These are phyloP conservation scores for Daldinia vernicosa DNA, from an alignment of 495 filamentous ascomycete genomes.

Conservation along the genomic window DNA sequence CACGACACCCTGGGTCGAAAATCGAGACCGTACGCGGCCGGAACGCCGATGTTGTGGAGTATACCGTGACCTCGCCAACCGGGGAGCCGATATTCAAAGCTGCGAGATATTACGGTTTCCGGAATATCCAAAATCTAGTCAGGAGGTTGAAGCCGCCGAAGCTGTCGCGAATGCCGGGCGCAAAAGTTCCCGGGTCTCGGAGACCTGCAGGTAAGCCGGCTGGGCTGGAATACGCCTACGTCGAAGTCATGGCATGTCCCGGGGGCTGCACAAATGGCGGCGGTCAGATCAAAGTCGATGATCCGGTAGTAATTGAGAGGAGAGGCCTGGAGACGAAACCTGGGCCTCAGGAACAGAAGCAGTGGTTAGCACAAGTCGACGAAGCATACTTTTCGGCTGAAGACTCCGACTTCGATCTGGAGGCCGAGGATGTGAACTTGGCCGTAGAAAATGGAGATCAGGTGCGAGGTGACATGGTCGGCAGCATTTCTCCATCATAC, in stretches of 20 bases:
- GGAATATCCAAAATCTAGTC: slow-evolving; percentile 97
- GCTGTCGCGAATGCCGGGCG: slow-evolving; percentile 78
- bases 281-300: slow-evolving; percentile 90
- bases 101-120: slow-evolving; percentile 93
- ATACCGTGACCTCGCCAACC: slow-evolving; percentile 64
- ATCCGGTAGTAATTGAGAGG: slow-evolving; percentile 64
- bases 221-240: slow-evolving; percentile 78
- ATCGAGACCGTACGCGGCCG: slow-evolving; percentile 78
- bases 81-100: slow-evolving; percentile 75
- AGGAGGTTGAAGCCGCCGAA: slow-evolving; percentile 83
- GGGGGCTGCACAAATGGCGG: slow-evolving; percentile 98
- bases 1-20: slow-evolving; percentile 70
- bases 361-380: slow-evolving; percentile 87
- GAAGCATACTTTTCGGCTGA: slow-evolving; percentile 92
- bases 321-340: slow-evolving; percentile 60
- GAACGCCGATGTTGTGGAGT: slow-evolving; percentile 91
- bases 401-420: slow-evolving; percentile 59
- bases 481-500: slow-evolving; percentile 64
- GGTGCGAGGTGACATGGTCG: slow-evolving; percentile 52
- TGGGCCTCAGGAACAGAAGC: slow-evolving; percentile 77
- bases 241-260: slow-evolving; percentile 99
- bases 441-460: slow-evolving; percentile 23
- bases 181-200: slow-evolving; percentile 59
- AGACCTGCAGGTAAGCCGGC: slow-evolving; percentile 54
- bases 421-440: slow-evolving; percentile 30